Percentiles rank a stretch among this genome's conserved stretches.
Evolutionary conservation across 371 early-diverging fungal genomes (phyloP).

Genomic region (Fennellomyces sp.): DNA sequence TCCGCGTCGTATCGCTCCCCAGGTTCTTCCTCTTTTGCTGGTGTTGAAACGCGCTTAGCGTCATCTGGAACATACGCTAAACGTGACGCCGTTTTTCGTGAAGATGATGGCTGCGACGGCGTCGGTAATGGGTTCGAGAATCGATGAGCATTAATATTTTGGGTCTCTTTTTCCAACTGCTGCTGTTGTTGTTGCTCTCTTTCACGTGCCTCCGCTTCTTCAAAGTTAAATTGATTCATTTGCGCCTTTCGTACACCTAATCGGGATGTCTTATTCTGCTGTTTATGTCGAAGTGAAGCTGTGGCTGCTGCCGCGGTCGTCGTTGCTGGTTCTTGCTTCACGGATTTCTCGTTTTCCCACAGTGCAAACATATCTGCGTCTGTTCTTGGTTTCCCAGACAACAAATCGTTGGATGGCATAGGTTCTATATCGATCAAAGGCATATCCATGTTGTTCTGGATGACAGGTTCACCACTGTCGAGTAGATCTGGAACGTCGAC

Average conservation of each 20-base stretch:
- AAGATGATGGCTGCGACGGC: not conserved
- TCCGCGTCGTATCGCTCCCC: not conserved
- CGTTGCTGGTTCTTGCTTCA: not conserved
- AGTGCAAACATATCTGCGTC: constrained; percentile 22
- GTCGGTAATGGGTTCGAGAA: not conserved
- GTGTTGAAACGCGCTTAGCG: not conserved
- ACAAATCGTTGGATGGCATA: not conserved
- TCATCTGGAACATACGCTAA: constrained; percentile 6
- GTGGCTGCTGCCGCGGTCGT: not conserved
- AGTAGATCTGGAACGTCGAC: not conserved
- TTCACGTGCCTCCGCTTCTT: constrained; percentile 84
- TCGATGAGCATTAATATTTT: not conserved
- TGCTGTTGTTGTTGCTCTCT: constrained; percentile 76
- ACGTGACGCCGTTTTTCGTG: constrained; percentile 9
- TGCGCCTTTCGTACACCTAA: constrained; percentile 19
- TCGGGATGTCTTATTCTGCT: constrained; percentile 3
- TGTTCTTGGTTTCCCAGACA: not conserved
- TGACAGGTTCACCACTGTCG: not conserved
- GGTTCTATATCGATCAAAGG: constrained; percentile 17
- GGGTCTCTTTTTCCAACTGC: constrained; percentile 25
- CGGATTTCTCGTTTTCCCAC: constrained; percentile 14
- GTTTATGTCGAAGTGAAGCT: not conserved
- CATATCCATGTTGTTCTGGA: not conserved
- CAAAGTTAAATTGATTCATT: constrained; percentile 64
- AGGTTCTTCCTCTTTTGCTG: not conserved